Evolutionary conservation across 352 stramenopile species (phyloP).

Genomic region (Phytophthora chlamydospora): DNA sequence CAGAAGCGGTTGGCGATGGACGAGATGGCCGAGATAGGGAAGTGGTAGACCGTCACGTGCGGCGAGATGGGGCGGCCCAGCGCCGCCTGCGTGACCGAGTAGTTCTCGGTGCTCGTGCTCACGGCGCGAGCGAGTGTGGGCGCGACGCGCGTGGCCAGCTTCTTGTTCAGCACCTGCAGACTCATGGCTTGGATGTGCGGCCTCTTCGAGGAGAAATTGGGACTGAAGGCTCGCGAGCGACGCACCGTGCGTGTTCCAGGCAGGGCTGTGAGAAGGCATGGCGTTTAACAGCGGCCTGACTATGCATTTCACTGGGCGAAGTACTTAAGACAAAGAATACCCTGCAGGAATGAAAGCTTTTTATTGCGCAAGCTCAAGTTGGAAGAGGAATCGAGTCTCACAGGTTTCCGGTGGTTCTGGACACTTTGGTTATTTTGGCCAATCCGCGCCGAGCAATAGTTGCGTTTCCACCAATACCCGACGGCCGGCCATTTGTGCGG

Average conservation of each 20-base stretch:
- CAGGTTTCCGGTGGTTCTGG: conserved; percentile 22
- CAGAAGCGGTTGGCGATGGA: conserved; percentile 96
- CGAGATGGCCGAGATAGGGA: conserved; percentile 92
- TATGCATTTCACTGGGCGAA: neutral
- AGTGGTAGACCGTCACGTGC: conserved; percentile 97
- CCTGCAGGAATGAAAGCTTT: neutral
- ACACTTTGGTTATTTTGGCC: conserved; percentile 9
- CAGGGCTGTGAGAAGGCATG: conserved; percentile 15
- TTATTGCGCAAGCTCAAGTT: neutral
- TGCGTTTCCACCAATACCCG: conserved; percentile 30
- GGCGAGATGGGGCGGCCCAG: conserved; percentile 93
- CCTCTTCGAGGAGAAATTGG: conserved; percentile 4
- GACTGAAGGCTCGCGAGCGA: conserved; percentile 20
- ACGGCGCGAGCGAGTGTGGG: conserved; percentile 40
- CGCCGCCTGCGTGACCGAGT: conserved; percentile 86
- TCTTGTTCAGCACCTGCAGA: conserved; percentile 44
- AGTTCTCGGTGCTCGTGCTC: conserved; percentile 51
- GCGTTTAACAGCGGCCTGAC: neutral
- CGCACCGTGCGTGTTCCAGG: conserved; percentile 10
- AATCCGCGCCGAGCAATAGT: neutral
- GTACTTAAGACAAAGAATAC: conserved; percentile 3
- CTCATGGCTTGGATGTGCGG: conserved; percentile 30
- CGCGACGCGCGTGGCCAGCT: conserved; percentile 20
- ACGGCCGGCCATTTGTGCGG: conserved; percentile 25
- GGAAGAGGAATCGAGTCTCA: neutral